These are phyloP conservation scores for Draba incana DNA, from an alignment of 345 rosid genomes.

Conservation along the genomic window DNA sequence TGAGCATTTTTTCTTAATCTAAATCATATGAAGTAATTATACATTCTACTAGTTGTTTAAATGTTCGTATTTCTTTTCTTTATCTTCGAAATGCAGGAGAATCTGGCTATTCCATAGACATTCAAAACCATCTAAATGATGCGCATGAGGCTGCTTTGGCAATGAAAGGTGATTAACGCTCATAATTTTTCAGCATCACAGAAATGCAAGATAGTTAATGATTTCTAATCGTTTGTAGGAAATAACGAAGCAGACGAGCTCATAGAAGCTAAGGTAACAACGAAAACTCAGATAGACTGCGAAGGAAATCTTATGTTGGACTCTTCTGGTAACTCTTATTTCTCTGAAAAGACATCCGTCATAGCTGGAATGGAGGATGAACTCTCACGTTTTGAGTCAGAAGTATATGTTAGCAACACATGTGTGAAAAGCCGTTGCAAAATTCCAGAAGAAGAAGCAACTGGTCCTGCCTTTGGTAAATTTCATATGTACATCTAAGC, in stretches of 20 bases:
- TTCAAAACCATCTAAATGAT: neutral
- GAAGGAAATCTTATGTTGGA: constrained; percentile 6
- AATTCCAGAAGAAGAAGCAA: constrained; percentile 5
- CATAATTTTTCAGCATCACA: too few relatives aligned
- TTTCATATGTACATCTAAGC: neutral
- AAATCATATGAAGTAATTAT: neutral
- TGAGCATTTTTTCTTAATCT: constrained; percentile 17
- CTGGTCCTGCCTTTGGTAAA: constrained; percentile 22
- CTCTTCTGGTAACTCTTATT: constrained; percentile 11
- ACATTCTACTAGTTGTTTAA: neutral
- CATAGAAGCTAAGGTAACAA: neutral
- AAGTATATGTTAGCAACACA: neutral
- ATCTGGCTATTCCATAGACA: neutral
- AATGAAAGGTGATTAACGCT: constrained; percentile 16
- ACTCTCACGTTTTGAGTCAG: neutral
- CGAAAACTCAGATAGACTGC: neutral
- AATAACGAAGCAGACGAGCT: constrained; percentile 4
- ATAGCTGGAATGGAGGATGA: constrained; percentile 4
- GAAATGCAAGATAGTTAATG: neutral
- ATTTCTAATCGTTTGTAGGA: constrained; percentile 19
- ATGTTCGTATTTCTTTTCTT: constrained; percentile 4
- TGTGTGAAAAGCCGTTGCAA: neutral
- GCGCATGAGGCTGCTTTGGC: neutral
- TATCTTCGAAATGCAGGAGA: constrained; percentile 12
- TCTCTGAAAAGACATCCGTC: neutral